Evolutionary conservation across 805 yeast genomes (phyloP), one percentile per base, ranked within the genome.

Genomic region (Candida ortonii): DNA sequence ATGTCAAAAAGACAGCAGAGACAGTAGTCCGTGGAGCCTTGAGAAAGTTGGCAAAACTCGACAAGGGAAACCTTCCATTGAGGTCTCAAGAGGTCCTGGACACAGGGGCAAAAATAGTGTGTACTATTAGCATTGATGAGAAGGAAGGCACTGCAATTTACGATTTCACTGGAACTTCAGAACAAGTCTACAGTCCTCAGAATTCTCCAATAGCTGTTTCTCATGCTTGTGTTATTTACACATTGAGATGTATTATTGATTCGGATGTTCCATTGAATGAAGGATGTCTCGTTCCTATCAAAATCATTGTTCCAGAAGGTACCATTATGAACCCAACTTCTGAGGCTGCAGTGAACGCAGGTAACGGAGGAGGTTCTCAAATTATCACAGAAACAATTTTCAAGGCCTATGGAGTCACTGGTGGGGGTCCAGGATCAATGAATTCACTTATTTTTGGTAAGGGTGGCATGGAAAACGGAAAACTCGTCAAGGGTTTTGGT

Each of bases 341-440:
- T 3, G 72, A 68, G 14, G 74, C 76, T 26, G 77, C 57, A 13
- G 57, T 52, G 16, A 38, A 38, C 8, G 58, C 62, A 25, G 78
- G 77, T 25, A 75, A 73, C 47, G 78, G 74, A n/a, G 80, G 84
- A 59, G 87, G 96, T 1, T 81, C 94, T 3, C 96, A 88, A 61
- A 71, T 95, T 46, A 78, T 88, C 23, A 84, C 89, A 1, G 96
- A 86, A 58, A 88, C 82, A 3, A 72, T 88, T 21, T 66, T 88
- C 50, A 79, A 78, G 49, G 89, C 96, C 1, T 86, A 86, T 54
- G 71, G 75, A 38, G 82, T 85, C 5, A 78, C 84, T 53, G 95
- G 95, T 2, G 95, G 87, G 39, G 84, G 95, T 1, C 95, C 86
- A 54, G 95, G 95, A 22, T 86, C 89, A 37, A 84, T 93, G 62